Conservation (phyloP, 768 basidiomycete genomes). For the Lentinula lateritia region DNA sequence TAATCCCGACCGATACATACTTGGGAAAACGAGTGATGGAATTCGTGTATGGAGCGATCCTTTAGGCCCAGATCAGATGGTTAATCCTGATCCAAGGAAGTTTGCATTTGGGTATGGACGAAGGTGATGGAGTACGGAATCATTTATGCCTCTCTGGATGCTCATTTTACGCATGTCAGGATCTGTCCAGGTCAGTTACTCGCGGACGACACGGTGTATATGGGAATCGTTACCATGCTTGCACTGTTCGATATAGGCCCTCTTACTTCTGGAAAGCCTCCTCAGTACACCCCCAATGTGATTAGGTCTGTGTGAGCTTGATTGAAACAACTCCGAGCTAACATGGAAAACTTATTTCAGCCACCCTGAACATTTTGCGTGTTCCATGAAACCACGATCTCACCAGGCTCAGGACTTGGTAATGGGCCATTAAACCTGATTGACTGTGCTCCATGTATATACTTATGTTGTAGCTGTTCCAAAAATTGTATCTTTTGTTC, state of each 20-base stretch:
- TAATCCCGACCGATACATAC: slow-evolving; percentile 23
- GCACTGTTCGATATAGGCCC: slow-evolving; percentile 14
- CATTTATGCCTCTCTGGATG: background rate
- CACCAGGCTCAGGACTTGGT: background rate
- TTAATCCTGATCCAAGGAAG: slow-evolving; percentile 9
- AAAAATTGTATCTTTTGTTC: background rate
- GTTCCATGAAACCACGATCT: slow-evolving; percentile 3
- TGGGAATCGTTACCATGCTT: slow-evolving; percentile 15
- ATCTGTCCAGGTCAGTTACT: slow-evolving; percentile 22
- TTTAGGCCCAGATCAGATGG: slow-evolving; percentile 3
- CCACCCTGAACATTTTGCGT: slow-evolving; percentile 7
- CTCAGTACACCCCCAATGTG: background rate
- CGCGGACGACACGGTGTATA: slow-evolving; percentile 15
- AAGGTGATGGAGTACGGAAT: slow-evolving; percentile 4
- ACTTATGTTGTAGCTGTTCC: background rate
- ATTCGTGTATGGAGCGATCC: background rate
- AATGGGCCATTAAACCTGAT: background rate
- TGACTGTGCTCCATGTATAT: background rate
- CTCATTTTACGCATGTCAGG: background rate
- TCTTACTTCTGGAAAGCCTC: slow-evolving; percentile 6
- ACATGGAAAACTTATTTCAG: background rate
- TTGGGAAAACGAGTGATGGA: slow-evolving; percentile 12
- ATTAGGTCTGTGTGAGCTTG: background rate
- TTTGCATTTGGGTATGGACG: slow-evolving; percentile 16
- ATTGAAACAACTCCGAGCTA: background rate